phyloP scores from a whole-genome alignment of 2,329 filamentous ascomycete species.

The Cyphellophora attinorum region DNA sequence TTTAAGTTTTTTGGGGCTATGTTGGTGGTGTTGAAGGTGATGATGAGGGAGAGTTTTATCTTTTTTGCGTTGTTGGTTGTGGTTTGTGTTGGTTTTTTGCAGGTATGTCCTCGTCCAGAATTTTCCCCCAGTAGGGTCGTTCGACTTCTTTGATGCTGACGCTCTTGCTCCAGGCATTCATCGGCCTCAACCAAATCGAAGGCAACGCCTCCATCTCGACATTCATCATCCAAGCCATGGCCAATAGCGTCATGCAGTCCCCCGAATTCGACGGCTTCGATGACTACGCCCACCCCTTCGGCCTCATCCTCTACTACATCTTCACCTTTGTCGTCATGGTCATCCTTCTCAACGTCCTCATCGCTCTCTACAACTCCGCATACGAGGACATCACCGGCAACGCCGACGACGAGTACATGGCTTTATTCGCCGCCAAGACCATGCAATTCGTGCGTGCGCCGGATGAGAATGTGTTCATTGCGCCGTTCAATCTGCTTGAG shows the following conservation, averaged over 20 bases:
- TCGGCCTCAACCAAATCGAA: constrained; percentile 80
- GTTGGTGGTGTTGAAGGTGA: constrained; percentile 90
- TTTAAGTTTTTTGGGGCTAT: constrained; percentile 96
- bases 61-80: constrained; percentile 88
- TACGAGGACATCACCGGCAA: constrained; percentile 93
- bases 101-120: too few species aligned
- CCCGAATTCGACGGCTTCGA: constrained; percentile 88
- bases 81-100: constrained; percentile 70
- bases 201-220: constrained; percentile 46
- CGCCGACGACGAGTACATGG: constrained; percentile 90
- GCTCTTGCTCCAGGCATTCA: constrained; percentile 52
- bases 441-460: constrained; percentile 95
- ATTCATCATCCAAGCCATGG: constrained; percentile 48
- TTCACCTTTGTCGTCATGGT: constrained; percentile 98
- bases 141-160: not conserved
- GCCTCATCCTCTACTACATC: constrained; percentile 90
- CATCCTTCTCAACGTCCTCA: constrained; percentile 87
- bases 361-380: constrained; percentile 92
- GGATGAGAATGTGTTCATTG: constrained; percentile 96
- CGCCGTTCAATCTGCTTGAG: constrained; percentile 90
- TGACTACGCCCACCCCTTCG: constrained; percentile 83
- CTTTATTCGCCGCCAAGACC: constrained; percentile 85
- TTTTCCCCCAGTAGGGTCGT: constrained; percentile 11
- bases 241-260: constrained; percentile 82
- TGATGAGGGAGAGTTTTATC: constrained; percentile 90